A percentile compares a stretch with the other conserved stretches of the same genome.
Conservation (phyloP, 2,329 filamentous ascomycete species). For the Karstenula rhodostoma region DNA sequence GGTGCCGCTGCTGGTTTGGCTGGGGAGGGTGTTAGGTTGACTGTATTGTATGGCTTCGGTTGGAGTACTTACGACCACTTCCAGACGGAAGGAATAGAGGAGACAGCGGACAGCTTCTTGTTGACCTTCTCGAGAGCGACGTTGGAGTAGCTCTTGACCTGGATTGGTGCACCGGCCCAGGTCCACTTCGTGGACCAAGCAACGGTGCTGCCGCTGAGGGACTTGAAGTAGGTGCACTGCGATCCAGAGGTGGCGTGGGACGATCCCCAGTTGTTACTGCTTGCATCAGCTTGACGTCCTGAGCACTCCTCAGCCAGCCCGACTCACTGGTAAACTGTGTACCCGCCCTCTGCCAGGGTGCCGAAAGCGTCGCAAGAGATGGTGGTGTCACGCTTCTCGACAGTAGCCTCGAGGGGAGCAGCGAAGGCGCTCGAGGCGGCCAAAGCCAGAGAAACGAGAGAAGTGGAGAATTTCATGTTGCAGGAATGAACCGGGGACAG, state of each 20-base stretch:
- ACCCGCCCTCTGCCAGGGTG: conserved; percentile 6
- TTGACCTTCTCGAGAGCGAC: conserved; percentile 47
- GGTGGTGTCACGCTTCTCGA: conserved; percentile 13
- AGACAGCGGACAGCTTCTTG: conserved; percentile 47
- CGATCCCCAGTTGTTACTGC: conserved; percentile 54
- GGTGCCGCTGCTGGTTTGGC: conserved; percentile 52
- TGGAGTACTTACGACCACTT: conserved; percentile 15
- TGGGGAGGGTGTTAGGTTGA: neutral
- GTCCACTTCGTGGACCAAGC: conserved; percentile 56
- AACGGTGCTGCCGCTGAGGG: conserved; percentile 47
- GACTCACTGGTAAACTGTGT: conserved; percentile 7
- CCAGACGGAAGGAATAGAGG: conserved; percentile 56
- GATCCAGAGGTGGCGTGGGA: conserved; percentile 52
- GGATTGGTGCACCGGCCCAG: conserved; percentile 49
- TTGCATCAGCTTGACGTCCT: no score
- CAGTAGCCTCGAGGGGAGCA: neutral
- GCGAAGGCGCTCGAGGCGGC: conserved; percentile 10
- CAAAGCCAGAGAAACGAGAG: conserved; percentile 4
- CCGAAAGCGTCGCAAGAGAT: conserved; percentile 9
- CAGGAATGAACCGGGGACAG: neutral
- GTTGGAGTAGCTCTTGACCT: conserved; percentile 57
- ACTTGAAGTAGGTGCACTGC: conserved; percentile 56
- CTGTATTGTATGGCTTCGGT: neutral
- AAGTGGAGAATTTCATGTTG: conserved; percentile 7
- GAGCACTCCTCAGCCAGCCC: no score